Conservation (phyloP, 1,284 basidiomycete species). For the Cryptococcus sp. region DNA sequence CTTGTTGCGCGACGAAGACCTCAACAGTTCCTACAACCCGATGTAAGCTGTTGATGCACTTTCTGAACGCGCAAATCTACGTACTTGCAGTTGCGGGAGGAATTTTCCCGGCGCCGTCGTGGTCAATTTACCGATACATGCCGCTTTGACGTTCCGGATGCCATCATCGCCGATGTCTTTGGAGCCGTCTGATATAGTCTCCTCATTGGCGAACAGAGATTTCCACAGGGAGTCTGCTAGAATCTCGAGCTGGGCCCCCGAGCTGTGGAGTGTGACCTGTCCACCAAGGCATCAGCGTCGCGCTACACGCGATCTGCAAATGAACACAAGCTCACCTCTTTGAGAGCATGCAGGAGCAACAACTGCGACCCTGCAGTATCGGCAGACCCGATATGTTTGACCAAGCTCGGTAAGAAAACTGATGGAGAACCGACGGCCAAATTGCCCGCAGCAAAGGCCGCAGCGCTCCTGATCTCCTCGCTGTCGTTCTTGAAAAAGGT, state of each 20-base stretch:
- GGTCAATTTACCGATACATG: slow-evolving; percentile 93
- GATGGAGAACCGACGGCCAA: slow-evolving; percentile 89
- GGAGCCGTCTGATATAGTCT: slow-evolving; percentile 11
- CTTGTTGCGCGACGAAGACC: slow-evolving; percentile 62
- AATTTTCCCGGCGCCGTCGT: slow-evolving; percentile 85
- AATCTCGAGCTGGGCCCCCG: slow-evolving; percentile 74
- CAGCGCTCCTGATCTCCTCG: slow-evolving; percentile 82
- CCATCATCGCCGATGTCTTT: slow-evolving; percentile 74
- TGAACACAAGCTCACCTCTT: slow-evolving; percentile 65
- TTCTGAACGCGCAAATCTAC: slow-evolving; percentile 26
- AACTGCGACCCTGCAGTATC: slow-evolving; percentile 70
- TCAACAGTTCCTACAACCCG: slow-evolving; percentile 38
- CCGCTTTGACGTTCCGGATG: slow-evolving; percentile 89
- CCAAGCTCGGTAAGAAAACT: slow-evolving; percentile 79
- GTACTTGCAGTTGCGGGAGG: slow-evolving; percentile 84
- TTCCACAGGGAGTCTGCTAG: slow-evolving; percentile 87
- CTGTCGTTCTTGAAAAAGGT: slow-evolving; percentile 71
- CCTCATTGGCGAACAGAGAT: slow-evolving; percentile 81
- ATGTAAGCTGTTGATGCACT: background rate
- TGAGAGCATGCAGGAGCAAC: slow-evolving; percentile 84
- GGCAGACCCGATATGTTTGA: slow-evolving; percentile 72
- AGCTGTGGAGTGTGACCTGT: slow-evolving; percentile 87
- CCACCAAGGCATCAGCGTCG: background rate
- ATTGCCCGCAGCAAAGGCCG: slow-evolving; percentile 91
- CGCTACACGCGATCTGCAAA: background rate